These are phyloP conservation scores for Amesomyces nigricolor DNA, from an alignment of 2,329 filamentous ascomycete species.

Conservation along the genomic window DNA sequence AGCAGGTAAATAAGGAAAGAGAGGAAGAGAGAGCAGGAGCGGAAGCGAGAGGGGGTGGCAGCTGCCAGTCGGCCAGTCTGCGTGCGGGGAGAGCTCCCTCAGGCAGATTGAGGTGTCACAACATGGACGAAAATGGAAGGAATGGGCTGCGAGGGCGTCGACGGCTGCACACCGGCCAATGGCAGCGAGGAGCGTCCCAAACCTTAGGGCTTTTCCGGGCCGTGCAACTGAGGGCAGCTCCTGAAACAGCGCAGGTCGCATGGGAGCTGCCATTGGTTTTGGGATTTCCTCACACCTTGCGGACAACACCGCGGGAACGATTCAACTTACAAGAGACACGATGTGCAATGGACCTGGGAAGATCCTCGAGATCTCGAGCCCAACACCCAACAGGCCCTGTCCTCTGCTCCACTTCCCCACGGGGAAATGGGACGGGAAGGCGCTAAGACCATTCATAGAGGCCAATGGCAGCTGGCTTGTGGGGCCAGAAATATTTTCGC, in stretches of 20 bases:
- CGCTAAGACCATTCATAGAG: neutral
- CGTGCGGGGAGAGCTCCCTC: constrained; percentile 13
- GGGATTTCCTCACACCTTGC: no score
- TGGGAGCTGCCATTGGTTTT: no score
- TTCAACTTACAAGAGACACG: neutral
- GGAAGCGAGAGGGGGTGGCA: constrained; percentile 9
- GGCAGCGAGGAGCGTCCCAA: neutral
- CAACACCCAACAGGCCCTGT: no score
- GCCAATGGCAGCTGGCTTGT: constrained; percentile 10
- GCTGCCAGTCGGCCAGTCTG: neutral
- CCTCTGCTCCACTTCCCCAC: neutral
- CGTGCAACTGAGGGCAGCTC: neutral
- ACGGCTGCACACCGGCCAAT: neutral
- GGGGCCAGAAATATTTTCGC: neutral
- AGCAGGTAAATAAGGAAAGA: neutral
- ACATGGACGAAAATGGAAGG: neutral
- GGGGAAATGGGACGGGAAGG: neutral
- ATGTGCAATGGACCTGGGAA: neutral
- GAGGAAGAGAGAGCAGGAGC: constrained; percentile 1
- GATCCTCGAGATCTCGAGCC: neutral
- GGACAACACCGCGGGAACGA: no score
- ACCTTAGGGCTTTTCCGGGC: constrained; percentile 8
- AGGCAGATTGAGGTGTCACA: constrained; percentile 13
- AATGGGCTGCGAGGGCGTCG: neutral
- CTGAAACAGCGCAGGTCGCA: neutral